Percentiles rank a stretch among this genome's conserved stretches.
Conservation (phyloP, 306 rosid species). For the Medicago arabica region DNA sequence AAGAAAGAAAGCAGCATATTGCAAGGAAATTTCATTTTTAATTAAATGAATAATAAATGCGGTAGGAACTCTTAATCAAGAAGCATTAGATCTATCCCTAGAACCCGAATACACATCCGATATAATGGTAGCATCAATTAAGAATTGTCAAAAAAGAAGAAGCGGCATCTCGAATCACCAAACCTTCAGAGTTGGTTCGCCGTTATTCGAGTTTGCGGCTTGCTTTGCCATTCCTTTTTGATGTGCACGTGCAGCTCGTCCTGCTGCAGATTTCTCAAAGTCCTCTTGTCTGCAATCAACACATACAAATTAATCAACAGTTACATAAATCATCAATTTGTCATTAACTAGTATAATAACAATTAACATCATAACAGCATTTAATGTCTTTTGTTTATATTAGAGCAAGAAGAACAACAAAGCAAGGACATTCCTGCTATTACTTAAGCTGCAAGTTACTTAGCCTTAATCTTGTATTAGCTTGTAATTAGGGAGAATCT, state of each 20-base stretch:
- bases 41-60: background rate
- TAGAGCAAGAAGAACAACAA: too few relatives aligned
- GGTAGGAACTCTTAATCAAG: conserved; percentile 16
- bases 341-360: conserved; percentile 6
- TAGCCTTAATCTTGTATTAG: too few relatives aligned
- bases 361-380: conserved; percentile 6
- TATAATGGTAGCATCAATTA: background rate
- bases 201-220: conserved; percentile 66
- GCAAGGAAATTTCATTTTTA: background rate
- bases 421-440: too few relatives aligned
- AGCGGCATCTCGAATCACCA: conserved; percentile 18
- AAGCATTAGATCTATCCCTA: conserved; percentile 12
- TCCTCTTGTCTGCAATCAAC: conserved; percentile 75
- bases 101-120: background rate
- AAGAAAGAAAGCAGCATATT: conserved; percentile 36
- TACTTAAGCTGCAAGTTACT: too few relatives aligned
- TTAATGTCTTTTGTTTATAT: background rate
- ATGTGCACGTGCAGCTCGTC: conserved; percentile 90
- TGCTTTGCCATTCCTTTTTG: conserved; percentile 69
- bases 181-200: conserved; percentile 88
- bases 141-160: conserved; percentile 8
- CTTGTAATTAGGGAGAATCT: too few relatives aligned
- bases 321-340: conserved; percentile 1
- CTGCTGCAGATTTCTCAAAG: conserved; percentile 84
- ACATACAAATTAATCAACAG: conserved; percentile 10